phyloP scores from a whole-genome alignment of 176 grass and related monocot genomes.

The Otatea glauca region DNA sequence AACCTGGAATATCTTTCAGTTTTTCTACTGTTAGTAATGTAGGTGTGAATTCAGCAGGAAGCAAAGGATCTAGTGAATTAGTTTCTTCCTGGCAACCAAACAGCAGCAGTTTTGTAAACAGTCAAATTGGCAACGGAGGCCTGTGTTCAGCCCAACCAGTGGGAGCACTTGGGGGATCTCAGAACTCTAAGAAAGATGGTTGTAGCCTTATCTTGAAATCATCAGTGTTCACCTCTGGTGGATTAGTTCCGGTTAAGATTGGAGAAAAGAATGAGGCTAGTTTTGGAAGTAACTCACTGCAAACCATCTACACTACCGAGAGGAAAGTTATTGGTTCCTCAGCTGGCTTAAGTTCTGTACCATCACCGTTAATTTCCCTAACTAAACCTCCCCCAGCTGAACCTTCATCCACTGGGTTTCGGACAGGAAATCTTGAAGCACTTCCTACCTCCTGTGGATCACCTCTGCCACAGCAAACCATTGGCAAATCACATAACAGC shows the following conservation, averaged over 20 bases:
- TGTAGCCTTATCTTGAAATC: constrained; percentile 54
- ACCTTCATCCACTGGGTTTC: constrained; percentile 48
- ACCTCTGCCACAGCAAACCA: constrained; percentile 41
- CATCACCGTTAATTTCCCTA: constrained; percentile 34
- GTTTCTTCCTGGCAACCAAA: constrained; percentile 47
- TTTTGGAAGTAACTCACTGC: constrained; percentile 37
- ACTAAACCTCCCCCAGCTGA: constrained; percentile 39
- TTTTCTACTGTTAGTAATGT: constrained; percentile 52
- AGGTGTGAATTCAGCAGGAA: constrained; percentile 42
- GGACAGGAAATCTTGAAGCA: constrained; percentile 50
- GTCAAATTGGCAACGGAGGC: constrained; percentile 43
- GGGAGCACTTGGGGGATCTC: constrained; percentile 45
- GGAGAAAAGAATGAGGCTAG: constrained; percentile 51
- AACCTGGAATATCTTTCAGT: constrained; percentile 47
- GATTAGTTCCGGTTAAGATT: constrained; percentile 43
- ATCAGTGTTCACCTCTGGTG: constrained; percentile 53
- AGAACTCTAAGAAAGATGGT: constrained; percentile 50
- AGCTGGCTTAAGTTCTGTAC: constrained; percentile 41
- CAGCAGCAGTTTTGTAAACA: constrained; percentile 43
- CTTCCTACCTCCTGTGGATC: constrained; percentile 46
- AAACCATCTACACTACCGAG: constrained; percentile 42
- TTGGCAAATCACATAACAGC: constrained; percentile 51
- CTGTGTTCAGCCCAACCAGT: constrained; percentile 50
- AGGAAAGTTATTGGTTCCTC: constrained; percentile 44
- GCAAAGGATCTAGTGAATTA: constrained; percentile 54